Evolutionary conservation across 148 eudicot genomes (phyloP).

Genomic region (Cornus florida): DNA sequence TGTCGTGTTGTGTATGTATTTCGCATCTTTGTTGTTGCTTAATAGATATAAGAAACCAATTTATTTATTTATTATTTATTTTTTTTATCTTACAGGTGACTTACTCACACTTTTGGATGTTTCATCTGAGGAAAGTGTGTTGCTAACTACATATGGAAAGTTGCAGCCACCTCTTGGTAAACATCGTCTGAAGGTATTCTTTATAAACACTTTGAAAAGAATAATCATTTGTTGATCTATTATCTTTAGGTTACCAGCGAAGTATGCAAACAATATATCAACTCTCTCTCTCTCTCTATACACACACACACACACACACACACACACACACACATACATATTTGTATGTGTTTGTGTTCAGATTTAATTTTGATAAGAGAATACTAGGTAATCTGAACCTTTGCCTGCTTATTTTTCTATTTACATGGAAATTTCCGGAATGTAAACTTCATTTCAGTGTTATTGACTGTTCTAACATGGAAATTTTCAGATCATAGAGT

Average conservation of each 20-base stretch:
- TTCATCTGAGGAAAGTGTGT: constrained; percentile 59
- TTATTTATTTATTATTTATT: neutral
- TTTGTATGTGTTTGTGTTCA: too few species aligned
- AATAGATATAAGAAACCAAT: neutral
- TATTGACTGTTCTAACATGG: too few species aligned
- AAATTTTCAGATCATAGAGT: constrained; percentile 42
- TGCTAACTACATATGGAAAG: constrained; percentile 87
- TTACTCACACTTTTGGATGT: constrained; percentile 73
- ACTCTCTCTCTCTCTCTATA: neutral
- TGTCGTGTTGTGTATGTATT: too few species aligned
- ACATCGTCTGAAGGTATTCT: constrained; percentile 82
- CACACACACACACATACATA: too few species aligned
- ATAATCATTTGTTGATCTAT: neutral
- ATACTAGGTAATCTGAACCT: neutral
- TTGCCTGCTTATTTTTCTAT: neutral
- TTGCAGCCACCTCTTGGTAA: constrained; percentile 97
- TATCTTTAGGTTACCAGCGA: neutral
- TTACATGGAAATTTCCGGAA: constrained; percentile 13
- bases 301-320: too few species aligned
- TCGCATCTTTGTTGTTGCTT: too few species aligned
- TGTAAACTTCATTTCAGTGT: too few species aligned
- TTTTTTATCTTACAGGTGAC: constrained; percentile 49
- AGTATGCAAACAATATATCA: neutral
- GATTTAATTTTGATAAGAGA: neutral
- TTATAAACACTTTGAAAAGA: neutral